phyloP scores from a whole-genome alignment of 345 rosid species.

The Noccaea bulbosa region DNA sequence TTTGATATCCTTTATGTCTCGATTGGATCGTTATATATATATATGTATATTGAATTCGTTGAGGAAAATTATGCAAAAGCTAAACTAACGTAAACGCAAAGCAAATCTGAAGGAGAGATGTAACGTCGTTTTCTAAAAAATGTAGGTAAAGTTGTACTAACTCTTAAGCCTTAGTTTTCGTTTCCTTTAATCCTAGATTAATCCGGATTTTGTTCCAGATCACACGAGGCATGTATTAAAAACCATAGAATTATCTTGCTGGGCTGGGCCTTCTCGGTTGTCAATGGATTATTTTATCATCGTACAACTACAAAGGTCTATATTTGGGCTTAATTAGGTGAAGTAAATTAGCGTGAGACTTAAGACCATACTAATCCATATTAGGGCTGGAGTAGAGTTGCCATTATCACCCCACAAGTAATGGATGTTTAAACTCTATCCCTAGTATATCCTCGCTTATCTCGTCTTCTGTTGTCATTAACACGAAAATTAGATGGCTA shows the following conservation, averaged over 20 bases:
- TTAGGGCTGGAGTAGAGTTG: too few species aligned
- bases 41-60: constrained; percentile 27
- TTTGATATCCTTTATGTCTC: not conserved
- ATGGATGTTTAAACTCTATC: too few species aligned
- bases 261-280: too few species aligned
- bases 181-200: not conserved
- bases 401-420: too few species aligned
- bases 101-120: constrained; percentile 44
- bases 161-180: constrained; percentile 14
- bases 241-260: too few species aligned
- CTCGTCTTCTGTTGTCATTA: not conserved
- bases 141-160: not conserved
- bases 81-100: constrained; percentile 51
- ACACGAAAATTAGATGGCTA: not conserved
- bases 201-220: not conserved
- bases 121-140: constrained; percentile 39
- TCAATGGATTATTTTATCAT: too few species aligned
- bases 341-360: too few species aligned
- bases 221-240: too few species aligned
- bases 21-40: constrained; percentile 16
- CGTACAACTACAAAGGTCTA: too few species aligned
- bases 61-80: constrained; percentile 30
- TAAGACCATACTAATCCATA: too few species aligned
- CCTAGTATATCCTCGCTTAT: not conserved
- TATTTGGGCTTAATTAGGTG: too few species aligned